Evolutionary conservation across 768 basidiomycete species (phyloP).

Genomic region (Leccinum longicurvipes): DNA sequence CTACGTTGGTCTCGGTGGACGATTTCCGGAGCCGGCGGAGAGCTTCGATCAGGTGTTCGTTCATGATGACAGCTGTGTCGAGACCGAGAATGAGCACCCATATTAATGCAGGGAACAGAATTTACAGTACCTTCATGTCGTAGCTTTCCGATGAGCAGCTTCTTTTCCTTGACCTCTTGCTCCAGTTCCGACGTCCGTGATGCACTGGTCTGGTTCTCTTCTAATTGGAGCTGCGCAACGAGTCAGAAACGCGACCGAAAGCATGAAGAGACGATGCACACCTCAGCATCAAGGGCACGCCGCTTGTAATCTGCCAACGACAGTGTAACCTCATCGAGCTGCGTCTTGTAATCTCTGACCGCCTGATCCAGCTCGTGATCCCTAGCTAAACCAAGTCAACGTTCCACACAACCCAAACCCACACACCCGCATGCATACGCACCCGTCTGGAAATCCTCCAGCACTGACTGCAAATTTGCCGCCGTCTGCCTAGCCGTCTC

Average conservation of each 20-base stretch:
- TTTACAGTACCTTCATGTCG: constrained; percentile 81
- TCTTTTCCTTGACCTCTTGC: constrained; percentile 94
- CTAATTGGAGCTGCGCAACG: constrained; percentile 58
- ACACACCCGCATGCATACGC: constrained; percentile 23
- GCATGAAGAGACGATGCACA: constrained; percentile 29
- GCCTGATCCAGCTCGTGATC: constrained; percentile 88
- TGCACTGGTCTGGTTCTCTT: constrained; percentile 66
- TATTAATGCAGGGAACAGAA: constrained; percentile 14
- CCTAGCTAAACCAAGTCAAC: constrained; percentile 54
- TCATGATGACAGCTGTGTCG: constrained; percentile 82
- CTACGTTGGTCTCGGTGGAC: constrained; percentile 83
- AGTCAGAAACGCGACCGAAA: constrained; percentile 1
- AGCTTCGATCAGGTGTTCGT: constrained; percentile 97
- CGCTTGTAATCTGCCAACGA: constrained; percentile 89
- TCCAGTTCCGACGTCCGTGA: constrained; percentile 71
- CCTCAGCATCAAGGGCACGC: constrained; percentile 86
- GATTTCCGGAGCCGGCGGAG: constrained; percentile 89
- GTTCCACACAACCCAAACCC: background rate
- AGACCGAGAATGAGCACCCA: background rate
- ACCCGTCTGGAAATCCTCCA: constrained; percentile 96
- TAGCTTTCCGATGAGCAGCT: constrained; percentile 88
- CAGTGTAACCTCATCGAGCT: constrained; percentile 63
- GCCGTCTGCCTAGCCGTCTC: constrained; percentile 71
- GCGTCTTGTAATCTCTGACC: constrained; percentile 76
- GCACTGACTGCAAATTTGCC: constrained; percentile 83